These are phyloP conservation scores for Aspergillus cavernicola DNA, from an alignment of 495 filamentous ascomycete species.

Conservation along the genomic window DNA sequence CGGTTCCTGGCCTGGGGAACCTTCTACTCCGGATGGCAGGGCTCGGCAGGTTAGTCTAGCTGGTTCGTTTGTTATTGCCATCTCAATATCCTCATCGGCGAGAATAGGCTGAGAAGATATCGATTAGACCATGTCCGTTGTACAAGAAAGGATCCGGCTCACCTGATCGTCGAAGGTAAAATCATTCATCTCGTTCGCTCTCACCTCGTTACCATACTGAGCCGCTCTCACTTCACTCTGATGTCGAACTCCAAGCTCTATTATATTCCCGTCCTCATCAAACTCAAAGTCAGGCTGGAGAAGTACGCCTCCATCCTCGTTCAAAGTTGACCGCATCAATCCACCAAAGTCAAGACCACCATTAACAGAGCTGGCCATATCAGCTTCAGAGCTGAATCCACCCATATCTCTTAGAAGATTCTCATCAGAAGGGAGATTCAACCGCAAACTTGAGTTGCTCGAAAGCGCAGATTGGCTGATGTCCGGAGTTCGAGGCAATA, in stretches of 20 bases:
- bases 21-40: not conserved
- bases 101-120: slow-evolving; percentile 8
- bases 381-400: slow-evolving; percentile 22
- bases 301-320: slow-evolving; percentile 48
- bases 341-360: slow-evolving; percentile 19
- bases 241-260: slow-evolving; percentile 29
- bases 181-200: slow-evolving; percentile 8
- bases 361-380: slow-evolving; percentile 20
- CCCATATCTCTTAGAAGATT: slow-evolving; percentile 17
- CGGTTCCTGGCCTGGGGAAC: not conserved
- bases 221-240: not conserved
- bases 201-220: slow-evolving; percentile 11
- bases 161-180: slow-evolving; percentile 23
- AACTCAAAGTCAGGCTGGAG: slow-evolving; percentile 64
- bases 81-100: slow-evolving; percentile 13
- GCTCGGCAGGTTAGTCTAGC: not conserved
- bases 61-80: not conserved
- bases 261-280: slow-evolving; percentile 60
- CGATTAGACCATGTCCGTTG: slow-evolving; percentile 2
- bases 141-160: slow-evolving; percentile 1
- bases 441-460: slow-evolving; percentile 25
- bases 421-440: slow-evolving; percentile 33
- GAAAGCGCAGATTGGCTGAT: slow-evolving; percentile 28
- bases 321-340: slow-evolving; percentile 18
- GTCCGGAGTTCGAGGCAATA: slow-evolving; percentile 28